Evolutionary conservation across 208 protist species (phyloP).

Genomic region (Leishmania aethiopica): DNA sequence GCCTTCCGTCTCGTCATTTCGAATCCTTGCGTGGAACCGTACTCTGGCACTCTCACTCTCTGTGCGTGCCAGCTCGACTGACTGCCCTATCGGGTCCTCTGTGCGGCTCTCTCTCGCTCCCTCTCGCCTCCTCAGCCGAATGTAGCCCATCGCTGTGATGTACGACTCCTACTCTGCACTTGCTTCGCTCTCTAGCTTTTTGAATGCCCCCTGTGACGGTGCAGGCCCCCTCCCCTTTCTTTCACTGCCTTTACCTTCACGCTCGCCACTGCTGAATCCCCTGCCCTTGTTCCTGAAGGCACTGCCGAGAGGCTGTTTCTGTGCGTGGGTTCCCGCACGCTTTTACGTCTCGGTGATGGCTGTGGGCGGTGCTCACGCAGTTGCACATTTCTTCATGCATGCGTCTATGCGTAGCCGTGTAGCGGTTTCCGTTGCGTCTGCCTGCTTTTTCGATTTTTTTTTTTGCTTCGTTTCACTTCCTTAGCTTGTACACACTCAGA

Average conservation of each 20-base stretch:
- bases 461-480: not conserved
- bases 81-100: not conserved
- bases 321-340: not conserved
- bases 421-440: not conserved
- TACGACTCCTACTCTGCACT: not conserved
- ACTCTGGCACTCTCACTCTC: not conserved
- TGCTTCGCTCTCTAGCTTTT: not conserved
- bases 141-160: not conserved
- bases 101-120: not conserved
- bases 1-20: not conserved
- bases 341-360: not conserved
- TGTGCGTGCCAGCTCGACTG: not conserved
- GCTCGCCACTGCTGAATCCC: not conserved
- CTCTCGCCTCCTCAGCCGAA: not conserved
- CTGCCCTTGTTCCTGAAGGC: not conserved
- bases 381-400: not conserved
- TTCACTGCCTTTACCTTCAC: not conserved
- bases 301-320: not conserved
- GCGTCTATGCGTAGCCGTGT: not conserved
- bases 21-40: not conserved
- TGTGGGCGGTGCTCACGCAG: not conserved
- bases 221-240: not conserved
- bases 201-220: not conserved
- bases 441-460: not conserved
- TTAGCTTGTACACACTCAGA: no score